Conservation (phyloP, 2,329 filamentous ascomycete genomes). For the Cercospora zeae-maydis region DNA sequence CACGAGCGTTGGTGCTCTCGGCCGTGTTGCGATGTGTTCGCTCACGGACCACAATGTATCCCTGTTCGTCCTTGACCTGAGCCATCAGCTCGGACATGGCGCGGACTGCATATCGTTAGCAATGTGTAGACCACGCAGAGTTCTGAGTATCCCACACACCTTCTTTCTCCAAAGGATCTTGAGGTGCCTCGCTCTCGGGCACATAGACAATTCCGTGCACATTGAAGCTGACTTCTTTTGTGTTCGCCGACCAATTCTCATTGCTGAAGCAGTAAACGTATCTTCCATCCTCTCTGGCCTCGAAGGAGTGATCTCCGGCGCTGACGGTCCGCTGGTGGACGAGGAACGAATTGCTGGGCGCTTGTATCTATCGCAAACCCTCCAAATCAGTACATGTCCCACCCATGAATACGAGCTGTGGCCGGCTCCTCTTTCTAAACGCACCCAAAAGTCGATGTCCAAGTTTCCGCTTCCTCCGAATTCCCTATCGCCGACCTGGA, state of each 20-base stretch:
- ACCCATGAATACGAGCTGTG: not conserved
- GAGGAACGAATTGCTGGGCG: conserved; percentile 71
- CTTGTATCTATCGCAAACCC: conserved; percentile 60
- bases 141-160: conserved; percentile 50
- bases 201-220: conserved; percentile 98
- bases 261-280: conserved; percentile 99
- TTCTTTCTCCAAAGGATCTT: conserved; percentile 88
- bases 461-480: conserved; percentile 92
- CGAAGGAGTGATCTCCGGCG: conserved; percentile 91
- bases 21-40: conserved; percentile 96
- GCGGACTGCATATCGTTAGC: conserved; percentile 58
- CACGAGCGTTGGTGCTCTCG: conserved; percentile 93
- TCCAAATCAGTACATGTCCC: conserved; percentile 11
- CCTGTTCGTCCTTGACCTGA: conserved; percentile 96
- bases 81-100: conserved; percentile 78
- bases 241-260: conserved; percentile 93
- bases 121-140: not conserved
- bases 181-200: conserved; percentile 75
- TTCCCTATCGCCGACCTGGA: conserved; percentile 95
- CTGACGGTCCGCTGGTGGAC: conserved; percentile 76
- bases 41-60: conserved; percentile 93
- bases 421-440: conserved; percentile 30
- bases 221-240: conserved; percentile 98
- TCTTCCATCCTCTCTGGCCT: conserved; percentile 77
- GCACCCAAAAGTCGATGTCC: conserved; percentile 97